Evolutionary conservation across 2,329 filamentous ascomycete species (phyloP), one percentile per base, ranked within the genome.

Genomic region (Trichoderma polysporum): DNA sequence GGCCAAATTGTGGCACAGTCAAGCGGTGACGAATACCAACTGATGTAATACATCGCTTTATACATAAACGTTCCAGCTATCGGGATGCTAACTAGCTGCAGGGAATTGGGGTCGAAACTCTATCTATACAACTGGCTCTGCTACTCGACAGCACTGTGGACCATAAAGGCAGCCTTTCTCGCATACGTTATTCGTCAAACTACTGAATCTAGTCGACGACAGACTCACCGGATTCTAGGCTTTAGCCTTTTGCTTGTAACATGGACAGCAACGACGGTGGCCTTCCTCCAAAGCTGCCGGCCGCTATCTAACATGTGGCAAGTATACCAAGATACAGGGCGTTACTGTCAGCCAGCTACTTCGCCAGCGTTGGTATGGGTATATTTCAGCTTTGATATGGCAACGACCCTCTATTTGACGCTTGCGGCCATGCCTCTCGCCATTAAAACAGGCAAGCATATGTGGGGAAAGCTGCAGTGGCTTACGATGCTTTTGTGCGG

Each of bases 31-130:
- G 50, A 62, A 49, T 49, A 62, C 17, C 19, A 56, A 2, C 5
- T 49, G 13, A 47, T 50, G 65, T 66, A 56, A 31, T 59, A 4
- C 4, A 19, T 19, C 9, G 25, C 2, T 15, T 22, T 27, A 15
- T 31, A 1, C n/a, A 5, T 33, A 0, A 2, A 13, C 9, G 4
- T 3, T 0, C 7, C 19, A 19, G 7, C 10, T 8, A 10, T 27
- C 33, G n/a, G 7, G 6, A 15, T 58, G 12, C 41, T 66, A 41
- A 64, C 50, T 12, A n/a, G 19, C 12, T 39, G 4, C 47, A 69
- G 68, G 41, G 53, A 63, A 57, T 22, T 66, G 9, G 68, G 66
- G 39, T 68, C 63, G n/a, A 68, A 69, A n/a, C 33, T 69, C 4
- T 61, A 67, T 29, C 45, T 67, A 12, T 65, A 52, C 67, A 52